phyloP scores from a whole-genome alignment of 768 basidiomycete species.

The Mycena vulgaris region DNA sequence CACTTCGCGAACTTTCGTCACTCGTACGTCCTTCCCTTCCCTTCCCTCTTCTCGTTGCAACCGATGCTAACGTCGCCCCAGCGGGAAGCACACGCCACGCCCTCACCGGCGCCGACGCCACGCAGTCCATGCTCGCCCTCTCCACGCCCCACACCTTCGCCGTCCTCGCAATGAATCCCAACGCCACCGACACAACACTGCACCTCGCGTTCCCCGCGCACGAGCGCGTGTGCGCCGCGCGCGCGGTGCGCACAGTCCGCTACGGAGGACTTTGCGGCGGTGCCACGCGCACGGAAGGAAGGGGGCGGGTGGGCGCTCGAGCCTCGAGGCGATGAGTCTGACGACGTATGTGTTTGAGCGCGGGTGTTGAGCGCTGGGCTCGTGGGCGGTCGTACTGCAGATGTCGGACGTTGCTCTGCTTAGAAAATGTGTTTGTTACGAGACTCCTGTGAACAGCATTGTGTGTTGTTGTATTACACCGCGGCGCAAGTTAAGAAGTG shows the following conservation, averaged over 20 bases:
- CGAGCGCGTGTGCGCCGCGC: slow-evolving; percentile 23
- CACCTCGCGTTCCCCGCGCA: slow-evolving; percentile 45
- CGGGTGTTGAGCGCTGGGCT: neutral
- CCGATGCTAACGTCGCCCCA: too few relatives aligned
- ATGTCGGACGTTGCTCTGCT: too few relatives aligned
- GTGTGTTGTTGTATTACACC: too few relatives aligned
- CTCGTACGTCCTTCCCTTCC: neutral
- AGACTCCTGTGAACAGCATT: too few relatives aligned
- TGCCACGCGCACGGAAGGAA: slow-evolving; percentile 42
- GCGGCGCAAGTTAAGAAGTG: too few relatives aligned
- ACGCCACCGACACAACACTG: slow-evolving; percentile 2
- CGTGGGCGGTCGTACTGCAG: too few relatives aligned
- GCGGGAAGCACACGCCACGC: neutral
- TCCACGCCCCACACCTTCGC: neutral
- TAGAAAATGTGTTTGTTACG: too few relatives aligned
- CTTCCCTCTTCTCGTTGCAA: neutral
- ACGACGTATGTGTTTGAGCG: slow-evolving; percentile 51
- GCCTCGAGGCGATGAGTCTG: slow-evolving; percentile 51
- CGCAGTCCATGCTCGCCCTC: neutral
- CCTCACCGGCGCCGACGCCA: neutral
- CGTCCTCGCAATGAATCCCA: slow-evolving; percentile 2
- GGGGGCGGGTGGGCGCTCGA: slow-evolving; percentile 46
- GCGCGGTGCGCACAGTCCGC: neutral
- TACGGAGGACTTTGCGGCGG: slow-evolving; percentile 51
- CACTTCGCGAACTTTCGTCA: slow-evolving; percentile 1